Evolutionary conservation across 75 land plant genomes (phyloP).

Genomic region (Larix kaempferi): DNA sequence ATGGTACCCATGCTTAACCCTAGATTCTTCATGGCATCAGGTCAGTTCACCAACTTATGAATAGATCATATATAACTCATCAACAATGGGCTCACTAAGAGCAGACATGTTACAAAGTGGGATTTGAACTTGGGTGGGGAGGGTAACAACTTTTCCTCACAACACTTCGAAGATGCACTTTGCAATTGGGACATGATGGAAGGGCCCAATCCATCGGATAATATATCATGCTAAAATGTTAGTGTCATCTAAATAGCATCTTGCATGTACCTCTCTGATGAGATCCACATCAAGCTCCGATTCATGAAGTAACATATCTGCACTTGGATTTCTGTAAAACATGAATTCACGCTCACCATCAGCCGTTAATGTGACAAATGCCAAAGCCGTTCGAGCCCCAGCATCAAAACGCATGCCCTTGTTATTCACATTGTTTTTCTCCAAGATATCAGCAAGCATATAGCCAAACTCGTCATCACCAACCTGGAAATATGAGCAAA

Average conservation of each 20-base stretch:
- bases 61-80: too few species aligned
- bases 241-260: neutral
- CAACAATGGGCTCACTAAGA: too few species aligned
- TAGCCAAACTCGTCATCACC: slow-evolving; percentile 97
- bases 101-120: too few species aligned
- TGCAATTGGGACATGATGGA: neutral
- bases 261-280: slow-evolving; percentile 44
- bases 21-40: too few species aligned
- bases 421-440: slow-evolving; percentile 78
- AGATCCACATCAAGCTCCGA: slow-evolving; percentile 72
- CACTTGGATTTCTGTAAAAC: slow-evolving; percentile 98
- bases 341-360: slow-evolving; percentile 97
- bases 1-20: too few species aligned
- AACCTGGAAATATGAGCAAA: slow-evolving; percentile 39
- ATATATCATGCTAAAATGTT: neutral
- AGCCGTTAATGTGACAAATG: slow-evolving; percentile 86
- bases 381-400: slow-evolving; percentile 91
- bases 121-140: too few species aligned
- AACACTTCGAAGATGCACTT: neutral
- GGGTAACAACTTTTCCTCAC: too few species aligned
- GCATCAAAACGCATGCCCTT: slow-evolving; percentile 79
- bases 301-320: slow-evolving; percentile 87
- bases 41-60: too few species aligned
- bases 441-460: slow-evolving; percentile 84
- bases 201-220: neutral